Base-by-base conservation (phyloP, 2,329 filamentous ascomycete species). In the Alternaria angustiovoidea region DNA sequence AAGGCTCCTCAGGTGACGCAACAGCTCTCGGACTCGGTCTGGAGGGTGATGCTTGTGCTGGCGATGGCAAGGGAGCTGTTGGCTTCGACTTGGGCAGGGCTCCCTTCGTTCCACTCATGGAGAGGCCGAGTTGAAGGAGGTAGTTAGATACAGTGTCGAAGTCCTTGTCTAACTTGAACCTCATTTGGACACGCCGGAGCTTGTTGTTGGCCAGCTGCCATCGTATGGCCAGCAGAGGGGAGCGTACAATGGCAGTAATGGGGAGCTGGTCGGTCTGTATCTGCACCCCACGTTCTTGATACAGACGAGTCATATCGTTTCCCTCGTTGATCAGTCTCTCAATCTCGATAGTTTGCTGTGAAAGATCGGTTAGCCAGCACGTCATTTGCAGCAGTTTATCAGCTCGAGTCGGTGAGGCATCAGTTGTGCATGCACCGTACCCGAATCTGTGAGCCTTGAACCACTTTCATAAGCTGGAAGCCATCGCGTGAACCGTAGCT, bases 121-220 rank as follows among this genome's bases (percentile, higher is more conserved):
- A 73, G 49, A 75, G 78, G 58, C 77, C 78, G 14, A 78, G 66
- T 18, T 63, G 59, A 24, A 67, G 54, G 56, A 82, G 65, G 70
- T 75, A 64, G 54, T 68, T 66, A 58, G 75, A 65, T 57, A 67
- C 70, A 61, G 58, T 63, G 57, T 75, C 75, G 46, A 73, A 83
- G 53, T 82, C 81, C 26, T 66, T 51, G 9, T 75, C 67, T 5
- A 73, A 77, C 16, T 60, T 66, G 60, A 84, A 83, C 53, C 75
- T 81, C 22, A 84, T 61, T 62, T 84, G 82, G 39, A 82, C 71
- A 44, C 81, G 77, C 39, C 80, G 76, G 30, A 81, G 61, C 82
- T 74, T 75, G 39, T 72, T 67, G 54, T 77, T 70, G n/a, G 73
- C 64, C 16, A 78, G 52, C 42, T 70, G 71, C 66, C 80, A 82